A percentile compares a stretch with the other conserved stretches of the same genome.
Conservation (phyloP, 352 stramenopile genomes). For the Pythium myriotylum region DNA sequence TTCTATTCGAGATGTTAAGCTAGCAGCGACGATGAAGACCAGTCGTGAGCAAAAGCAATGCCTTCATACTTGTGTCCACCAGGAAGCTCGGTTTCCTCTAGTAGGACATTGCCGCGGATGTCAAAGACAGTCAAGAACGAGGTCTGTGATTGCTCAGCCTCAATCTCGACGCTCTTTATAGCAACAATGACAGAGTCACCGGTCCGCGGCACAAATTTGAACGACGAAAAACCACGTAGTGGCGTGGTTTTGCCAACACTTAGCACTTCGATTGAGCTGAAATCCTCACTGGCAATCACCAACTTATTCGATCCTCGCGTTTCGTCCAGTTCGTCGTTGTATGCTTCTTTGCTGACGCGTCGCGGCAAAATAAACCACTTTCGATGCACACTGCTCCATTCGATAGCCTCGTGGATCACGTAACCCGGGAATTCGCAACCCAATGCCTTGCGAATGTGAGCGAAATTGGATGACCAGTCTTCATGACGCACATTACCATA, state of each 20-base stretch:
- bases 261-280: constrained; percentile 80
- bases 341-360: constrained; percentile 93
- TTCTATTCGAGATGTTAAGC: constrained; percentile 10
- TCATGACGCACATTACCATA: constrained; percentile 83
- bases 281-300: constrained; percentile 90
- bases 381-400: constrained; percentile 93
- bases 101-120: constrained; percentile 86
- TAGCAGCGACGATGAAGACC: constrained; percentile 30
- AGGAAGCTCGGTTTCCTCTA: constrained; percentile 91
- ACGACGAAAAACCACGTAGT: constrained; percentile 92
- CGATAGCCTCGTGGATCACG: constrained; percentile 98
- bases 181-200: constrained; percentile 91
- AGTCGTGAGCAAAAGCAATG: constrained; percentile 90
- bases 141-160: constrained; percentile 88
- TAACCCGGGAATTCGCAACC: constrained; percentile 92
- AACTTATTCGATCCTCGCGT: constrained; percentile 90
- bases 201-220: constrained; percentile 93
- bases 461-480: constrained; percentile 95
- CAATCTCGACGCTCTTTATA: constrained; percentile 93
- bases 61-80: constrained; percentile 93
- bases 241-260: constrained; percentile 84
- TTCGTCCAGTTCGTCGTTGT: constrained; percentile 97
- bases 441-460: constrained; percentile 91
- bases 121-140: constrained; percentile 94
- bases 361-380: constrained; percentile 98